Evolutionary conservation across 106 monocot species (phyloP), one percentile per base, ranked within the genome.

Genomic region (Dioscorea alata): DNA sequence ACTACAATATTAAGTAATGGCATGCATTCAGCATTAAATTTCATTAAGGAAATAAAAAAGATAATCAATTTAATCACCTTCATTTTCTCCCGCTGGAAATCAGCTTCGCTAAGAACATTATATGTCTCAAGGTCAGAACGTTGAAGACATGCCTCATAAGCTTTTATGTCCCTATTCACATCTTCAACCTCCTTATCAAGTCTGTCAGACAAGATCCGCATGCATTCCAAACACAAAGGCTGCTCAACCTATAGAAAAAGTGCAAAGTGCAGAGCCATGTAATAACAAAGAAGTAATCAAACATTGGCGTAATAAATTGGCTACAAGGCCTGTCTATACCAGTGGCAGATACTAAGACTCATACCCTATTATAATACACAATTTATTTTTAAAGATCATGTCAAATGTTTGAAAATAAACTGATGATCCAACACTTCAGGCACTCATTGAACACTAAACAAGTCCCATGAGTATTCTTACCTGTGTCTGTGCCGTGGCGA

Each of bases 181-280:
- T 99, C 99, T 66, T 93, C 93, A 63, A 99, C 79, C 75, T 93
- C 99, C 65, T 90, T 90, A 56, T 99, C 90, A 69, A 90, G 83
- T 72, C 90, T 90, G 71, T 93, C 87, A 42, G 93, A 99, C 62
- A 93, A 75, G 20, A 99, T 60, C 25, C 90, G 67, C 92, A 99
- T 90, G 80, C 99, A 99, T 31, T 99, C 99, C 74, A 99, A 78
- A 71, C 93, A 99, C 32, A 89, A 73, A 59, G 99, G 99, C 71
- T 99, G 99, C 60, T 99, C 92, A 71, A 99, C 85, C 99, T 99
- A 72, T 49, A 52, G 22, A 80, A 64, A 48, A 49, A 61, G 15
- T 15, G 15, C 17, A 48, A 49, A 61, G 15, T 15, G 15, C 17
- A 17, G 18, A 54, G 9, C 19, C 1, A 54, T 54, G 7, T 5